phyloP scores from a whole-genome alignment of 495 filamentous ascomycete species.

The Xylaria sp. region DNA sequence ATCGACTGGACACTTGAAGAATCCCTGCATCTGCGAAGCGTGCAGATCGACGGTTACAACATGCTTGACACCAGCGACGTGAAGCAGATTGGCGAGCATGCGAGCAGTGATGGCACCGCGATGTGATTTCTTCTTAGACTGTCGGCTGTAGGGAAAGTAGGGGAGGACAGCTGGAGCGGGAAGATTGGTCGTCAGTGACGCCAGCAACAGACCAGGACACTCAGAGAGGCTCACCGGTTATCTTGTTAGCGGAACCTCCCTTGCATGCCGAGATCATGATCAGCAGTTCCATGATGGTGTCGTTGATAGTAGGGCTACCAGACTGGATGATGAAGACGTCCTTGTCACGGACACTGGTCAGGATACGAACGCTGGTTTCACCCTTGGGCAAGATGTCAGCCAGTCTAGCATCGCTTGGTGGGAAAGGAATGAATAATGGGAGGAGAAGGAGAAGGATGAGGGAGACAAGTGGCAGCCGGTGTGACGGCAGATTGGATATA shows the following conservation, averaged over 20 bases:
- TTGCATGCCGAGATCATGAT: conserved; percentile 99
- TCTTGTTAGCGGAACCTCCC: conserved; percentile 94
- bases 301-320: conserved; percentile 95
- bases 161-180: conserved; percentile 83
- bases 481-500: not conserved
- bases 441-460: too few species aligned
- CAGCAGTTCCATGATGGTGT: conserved; percentile 97
- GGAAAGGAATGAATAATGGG: conserved; percentile 47
- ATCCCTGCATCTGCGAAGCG: conserved; percentile 97
- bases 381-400: conserved; percentile 72
- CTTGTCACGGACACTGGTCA: conserved; percentile 93
- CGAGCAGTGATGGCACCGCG: conserved; percentile 94
- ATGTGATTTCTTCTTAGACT: conserved; percentile 99
- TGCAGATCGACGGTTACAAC: conserved; percentile 97
- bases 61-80: conserved; percentile 93
- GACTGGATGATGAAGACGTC: conserved; percentile 99
- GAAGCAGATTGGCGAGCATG: conserved; percentile 94
- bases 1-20: conserved; percentile 97
- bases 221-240: conserved; percentile 74
- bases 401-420: conserved; percentile 66
- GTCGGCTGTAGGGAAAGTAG: conserved; percentile 98
- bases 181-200: conserved; percentile 35
- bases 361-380: conserved; percentile 94
- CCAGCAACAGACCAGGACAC: conserved; percentile 19
- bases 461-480: not conserved